Evolutionary conservation across 2,329 filamentous ascomycete genomes (phyloP).

Genomic region (Penicillium sp.): DNA sequence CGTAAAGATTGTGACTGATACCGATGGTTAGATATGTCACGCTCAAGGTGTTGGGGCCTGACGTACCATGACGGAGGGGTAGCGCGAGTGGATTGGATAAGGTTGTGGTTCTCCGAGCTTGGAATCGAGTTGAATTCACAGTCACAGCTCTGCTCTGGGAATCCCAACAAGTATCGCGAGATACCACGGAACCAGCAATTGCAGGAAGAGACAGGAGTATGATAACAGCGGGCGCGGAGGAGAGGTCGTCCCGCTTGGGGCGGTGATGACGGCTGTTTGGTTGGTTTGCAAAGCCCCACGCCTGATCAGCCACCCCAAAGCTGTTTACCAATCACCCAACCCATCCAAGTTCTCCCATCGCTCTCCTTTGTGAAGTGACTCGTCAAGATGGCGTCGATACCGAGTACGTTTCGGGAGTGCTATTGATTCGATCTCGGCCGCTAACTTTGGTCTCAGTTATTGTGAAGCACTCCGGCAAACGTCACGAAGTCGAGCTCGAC

Average conservation of each 20-base stretch:
- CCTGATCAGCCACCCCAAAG: conserved; percentile 15
- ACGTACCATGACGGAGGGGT: conserved; percentile 29
- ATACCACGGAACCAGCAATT: background rate
- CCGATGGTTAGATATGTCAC: conserved; percentile 12
- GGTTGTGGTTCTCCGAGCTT: background rate
- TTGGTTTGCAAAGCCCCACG: conserved; percentile 32
- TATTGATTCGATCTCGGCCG: background rate
- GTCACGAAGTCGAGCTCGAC: conserved; percentile 91
- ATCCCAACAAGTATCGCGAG: background rate
- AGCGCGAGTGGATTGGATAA: background rate
- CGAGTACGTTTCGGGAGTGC: conserved; percentile 44
- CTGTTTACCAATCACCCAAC: conserved; percentile 16
- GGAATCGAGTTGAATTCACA: background rate
- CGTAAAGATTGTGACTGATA: conserved; percentile 23
- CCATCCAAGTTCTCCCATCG: background rate
- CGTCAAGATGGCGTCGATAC: conserved; percentile 54
- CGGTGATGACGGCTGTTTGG: conserved; percentile 30
- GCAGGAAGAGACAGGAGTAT: background rate
- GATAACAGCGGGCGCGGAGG: conserved; percentile 15
- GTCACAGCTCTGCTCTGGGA: background rate
- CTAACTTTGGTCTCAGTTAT: conserved; percentile 60
- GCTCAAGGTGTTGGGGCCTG: conserved; percentile 1
- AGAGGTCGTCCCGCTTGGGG: conserved; percentile 16
- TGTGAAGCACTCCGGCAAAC: conserved; percentile 93
- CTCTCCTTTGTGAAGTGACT: background rate